Evolutionary conservation across 371 early-diverging fungal species (phyloP), one percentile per base, ranked within the genome.

Genomic region (Apophysomyces ossiformis): DNA sequence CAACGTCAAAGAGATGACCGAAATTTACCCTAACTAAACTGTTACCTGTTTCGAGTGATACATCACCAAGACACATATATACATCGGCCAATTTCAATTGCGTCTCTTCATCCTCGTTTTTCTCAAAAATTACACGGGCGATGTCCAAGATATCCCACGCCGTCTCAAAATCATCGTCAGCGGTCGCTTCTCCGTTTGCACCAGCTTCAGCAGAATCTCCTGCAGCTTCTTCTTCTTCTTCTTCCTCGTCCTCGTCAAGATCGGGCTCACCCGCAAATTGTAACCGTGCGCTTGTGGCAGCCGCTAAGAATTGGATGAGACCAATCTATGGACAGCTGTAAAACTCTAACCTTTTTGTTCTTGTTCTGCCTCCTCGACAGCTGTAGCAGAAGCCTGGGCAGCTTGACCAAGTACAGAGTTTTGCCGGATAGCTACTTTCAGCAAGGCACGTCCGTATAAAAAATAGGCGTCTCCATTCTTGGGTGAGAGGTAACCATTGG

Each of bases 141-240:
- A 94, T 70, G 67, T 95, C 95, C 57, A 96, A 79, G 37, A 91
- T 87, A 64, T 95, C 91, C 93, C 94, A 96, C 1, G 96, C 96
- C 2, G 90, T 79, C n/a, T 87, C 90, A 62, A 96, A 92, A 64
- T 95, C 95, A 64, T 92, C 94, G 11, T 82, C 84, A 0, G 77
- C 78, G 9, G 75, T 73, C 15, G 80, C 87, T 16, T 73, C 84
- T 0, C 72, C 87, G 21, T 68, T 83, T 7, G 64, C 75, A 2
- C 66, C 81, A 4, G 67, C 77, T 1, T 68, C 78, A 0, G 70
- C 72, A 0, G 69, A 73, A 5, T 78, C 78, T 1, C 58, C 71
- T 1, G 79, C 87, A 12, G 74, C 85, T 11, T 76, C 83, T 0
- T 75, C 85, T 4, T 79, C 78, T 1, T 71, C 77, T 1, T 72